These are phyloP conservation scores for Scheffersomyces titani DNA, from an alignment of 1,139 yeast species.

Conservation along the genomic window DNA sequence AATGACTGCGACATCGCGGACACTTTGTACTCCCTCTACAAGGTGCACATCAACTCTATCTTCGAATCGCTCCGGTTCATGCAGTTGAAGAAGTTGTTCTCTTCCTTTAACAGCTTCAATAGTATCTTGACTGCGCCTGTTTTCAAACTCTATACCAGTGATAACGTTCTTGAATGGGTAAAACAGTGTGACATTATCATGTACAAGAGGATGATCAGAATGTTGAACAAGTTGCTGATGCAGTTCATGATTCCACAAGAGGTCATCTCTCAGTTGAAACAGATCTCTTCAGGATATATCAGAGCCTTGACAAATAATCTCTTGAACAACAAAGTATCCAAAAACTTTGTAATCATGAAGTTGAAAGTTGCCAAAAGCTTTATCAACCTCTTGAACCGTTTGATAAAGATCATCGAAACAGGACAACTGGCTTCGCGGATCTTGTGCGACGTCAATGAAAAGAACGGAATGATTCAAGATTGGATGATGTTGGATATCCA, in stretches of 20 bases:
- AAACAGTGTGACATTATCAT: conserved; percentile 62
- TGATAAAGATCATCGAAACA: conserved; percentile 61
- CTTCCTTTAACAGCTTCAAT: conserved; percentile 55
- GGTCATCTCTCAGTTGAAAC: conserved; percentile 52
- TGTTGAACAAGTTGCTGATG: conserved; percentile 66
- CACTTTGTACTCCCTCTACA: conserved; percentile 61
- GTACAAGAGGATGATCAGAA: conserved; percentile 61
- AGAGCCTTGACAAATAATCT: conserved; percentile 39
- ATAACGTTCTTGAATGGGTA: conserved; percentile 62
- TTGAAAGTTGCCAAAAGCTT: conserved; percentile 59
- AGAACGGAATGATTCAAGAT: conserved; percentile 56
- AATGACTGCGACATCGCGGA: conserved; percentile 62
- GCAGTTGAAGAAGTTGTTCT: conserved; percentile 63
- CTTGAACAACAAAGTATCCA: conserved; percentile 47
- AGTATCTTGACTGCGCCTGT: conserved; percentile 67
- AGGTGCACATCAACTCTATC: conserved; percentile 60
- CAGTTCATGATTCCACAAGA: conserved; percentile 58
- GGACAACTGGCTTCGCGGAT: conserved; percentile 57
- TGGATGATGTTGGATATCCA: conserved; percentile 59
- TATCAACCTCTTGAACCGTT: conserved; percentile 54
- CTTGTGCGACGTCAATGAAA: conserved; percentile 47
- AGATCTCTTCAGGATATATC: conserved; percentile 43
- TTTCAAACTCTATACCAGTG: conserved; percentile 55
- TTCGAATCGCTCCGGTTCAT: conserved; percentile 68
- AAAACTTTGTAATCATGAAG: conserved; percentile 52